Conservation (phyloP, 805 yeast genomes). For the Pichia heedii region DNA sequence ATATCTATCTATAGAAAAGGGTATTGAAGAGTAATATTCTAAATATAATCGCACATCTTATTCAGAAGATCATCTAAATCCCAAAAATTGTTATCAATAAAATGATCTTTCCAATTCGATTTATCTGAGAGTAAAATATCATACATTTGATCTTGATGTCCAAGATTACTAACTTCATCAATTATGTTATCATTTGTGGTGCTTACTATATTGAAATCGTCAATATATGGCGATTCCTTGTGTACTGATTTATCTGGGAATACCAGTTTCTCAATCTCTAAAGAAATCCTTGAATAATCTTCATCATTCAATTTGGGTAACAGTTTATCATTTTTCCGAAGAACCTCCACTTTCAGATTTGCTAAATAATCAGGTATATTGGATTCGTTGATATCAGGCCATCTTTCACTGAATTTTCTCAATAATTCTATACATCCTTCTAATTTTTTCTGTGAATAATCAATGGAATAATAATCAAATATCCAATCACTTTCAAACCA, state of each 20-base stretch:
- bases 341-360: not conserved
- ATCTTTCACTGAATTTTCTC: slow-evolving; percentile 8
- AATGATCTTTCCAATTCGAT: slow-evolving; percentile 8
- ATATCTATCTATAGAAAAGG: not conserved
- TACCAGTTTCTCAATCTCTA: slow-evolving; percentile 1
- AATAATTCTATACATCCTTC: slow-evolving; percentile 5
- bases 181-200: too few species aligned
- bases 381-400: slow-evolving; percentile 10
- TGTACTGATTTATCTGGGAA: slow-evolving; percentile 1
- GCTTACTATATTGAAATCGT: not conserved
- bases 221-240: not conserved
- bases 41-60: slow-evolving; percentile 2
- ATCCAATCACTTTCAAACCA: slow-evolving; percentile 13
- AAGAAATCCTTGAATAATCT: not conserved
- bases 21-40: not conserved
- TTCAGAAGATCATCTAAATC: not conserved
- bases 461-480: slow-evolving; percentile 3
- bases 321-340: not conserved
- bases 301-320: not conserved
- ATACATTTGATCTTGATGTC: not conserved
- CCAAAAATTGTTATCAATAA: not conserved
- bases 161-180: not conserved
- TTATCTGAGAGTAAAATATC: not conserved
- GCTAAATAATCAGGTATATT: slow-evolving; percentile 3
- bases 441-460: slow-evolving; percentile 4